Conservation (phyloP, 768 basidiomycete species). For the Harrya chromipes region DNA sequence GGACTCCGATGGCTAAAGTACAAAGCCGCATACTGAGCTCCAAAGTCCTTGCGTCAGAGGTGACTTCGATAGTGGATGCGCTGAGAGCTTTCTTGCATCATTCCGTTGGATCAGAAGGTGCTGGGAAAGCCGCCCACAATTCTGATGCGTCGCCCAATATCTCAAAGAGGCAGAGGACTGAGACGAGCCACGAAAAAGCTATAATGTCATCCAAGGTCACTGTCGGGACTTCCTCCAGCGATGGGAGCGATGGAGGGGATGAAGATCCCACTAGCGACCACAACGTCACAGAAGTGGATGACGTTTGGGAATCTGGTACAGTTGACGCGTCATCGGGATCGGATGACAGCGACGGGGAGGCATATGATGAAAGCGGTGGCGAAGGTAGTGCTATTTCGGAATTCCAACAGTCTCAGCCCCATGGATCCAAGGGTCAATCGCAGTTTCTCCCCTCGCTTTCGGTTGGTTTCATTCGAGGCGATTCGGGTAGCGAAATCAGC, state of each 20-base stretch:
- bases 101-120: conserved; percentile 13
- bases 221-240: background rate
- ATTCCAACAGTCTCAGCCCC: conserved; percentile 18
- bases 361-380: conserved; percentile 24
- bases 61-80: conserved; percentile 48
- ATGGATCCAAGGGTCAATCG: conserved; percentile 34
- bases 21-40: conserved; percentile 75
- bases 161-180: conserved; percentile 12
- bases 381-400: conserved; percentile 6
- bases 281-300: conserved; percentile 12
- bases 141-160: conserved; percentile 9
- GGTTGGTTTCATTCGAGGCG: conserved; percentile 79
- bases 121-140: conserved; percentile 10
- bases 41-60: conserved; percentile 62
- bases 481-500: conserved; percentile 75
- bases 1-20: conserved; percentile 53
- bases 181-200: background rate
- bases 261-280: conserved; percentile 17
- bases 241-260: conserved; percentile 20
- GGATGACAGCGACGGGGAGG: conserved; percentile 32
- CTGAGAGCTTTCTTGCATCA: conserved; percentile 44
- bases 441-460: conserved; percentile 88
- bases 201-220: conserved; percentile 2
- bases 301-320: conserved; percentile 44
- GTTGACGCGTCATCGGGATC: conserved; percentile 28